Conservation (phyloP, 2,329 filamentous ascomycete species). For the Fusarium hostae region DNA sequence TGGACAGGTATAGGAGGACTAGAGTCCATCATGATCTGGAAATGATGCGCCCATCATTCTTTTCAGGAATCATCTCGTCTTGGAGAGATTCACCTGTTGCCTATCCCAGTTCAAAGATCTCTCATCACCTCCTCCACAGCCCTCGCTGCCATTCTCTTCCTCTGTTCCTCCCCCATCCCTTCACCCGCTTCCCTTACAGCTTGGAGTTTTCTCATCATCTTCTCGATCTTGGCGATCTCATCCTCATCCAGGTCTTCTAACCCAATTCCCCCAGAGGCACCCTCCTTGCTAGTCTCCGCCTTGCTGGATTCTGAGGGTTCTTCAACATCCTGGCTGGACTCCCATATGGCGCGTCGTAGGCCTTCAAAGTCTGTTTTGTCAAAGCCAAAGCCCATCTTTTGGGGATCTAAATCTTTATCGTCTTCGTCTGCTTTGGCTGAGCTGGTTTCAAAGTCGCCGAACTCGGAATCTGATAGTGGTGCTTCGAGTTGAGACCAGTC, state of each 20-base stretch:
- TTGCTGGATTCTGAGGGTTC: slow-evolving; percentile 14
- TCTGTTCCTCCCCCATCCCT: slow-evolving; percentile 69
- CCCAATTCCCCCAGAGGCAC: slow-evolving; percentile 36
- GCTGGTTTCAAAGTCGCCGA: slow-evolving; percentile 49
- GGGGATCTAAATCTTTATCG: slow-evolving; percentile 55
- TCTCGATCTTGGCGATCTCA: slow-evolving; percentile 68
- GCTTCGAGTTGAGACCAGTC: slow-evolving; percentile 64
- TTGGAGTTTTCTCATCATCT: slow-evolving; percentile 72
- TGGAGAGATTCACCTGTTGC: not conserved
- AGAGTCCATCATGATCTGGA: not conserved
- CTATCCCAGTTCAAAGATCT: slow-evolving; percentile 54
- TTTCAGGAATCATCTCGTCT: not conserved
- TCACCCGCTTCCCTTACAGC: slow-evolving; percentile 69
- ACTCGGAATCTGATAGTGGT: slow-evolving; percentile 45
- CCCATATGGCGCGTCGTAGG: slow-evolving; percentile 64
- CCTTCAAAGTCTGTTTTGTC: slow-evolving; percentile 65
- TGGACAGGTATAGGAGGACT: not conserved
- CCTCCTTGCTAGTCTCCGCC: slow-evolving; percentile 23
- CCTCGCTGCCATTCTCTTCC: slow-evolving; percentile 68
- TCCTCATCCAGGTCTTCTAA: slow-evolving; percentile 58
- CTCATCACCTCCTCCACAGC: slow-evolving; percentile 74
- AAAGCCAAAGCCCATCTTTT: slow-evolving; percentile 63
- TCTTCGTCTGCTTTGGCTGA: slow-evolving; percentile 48
- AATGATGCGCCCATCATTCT: not conserved
- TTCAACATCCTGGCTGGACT: slow-evolving; percentile 45